phyloP scores from a whole-genome alignment of 2,329 filamentous ascomycete genomes.

The Chaetothyriales sp. region DNA sequence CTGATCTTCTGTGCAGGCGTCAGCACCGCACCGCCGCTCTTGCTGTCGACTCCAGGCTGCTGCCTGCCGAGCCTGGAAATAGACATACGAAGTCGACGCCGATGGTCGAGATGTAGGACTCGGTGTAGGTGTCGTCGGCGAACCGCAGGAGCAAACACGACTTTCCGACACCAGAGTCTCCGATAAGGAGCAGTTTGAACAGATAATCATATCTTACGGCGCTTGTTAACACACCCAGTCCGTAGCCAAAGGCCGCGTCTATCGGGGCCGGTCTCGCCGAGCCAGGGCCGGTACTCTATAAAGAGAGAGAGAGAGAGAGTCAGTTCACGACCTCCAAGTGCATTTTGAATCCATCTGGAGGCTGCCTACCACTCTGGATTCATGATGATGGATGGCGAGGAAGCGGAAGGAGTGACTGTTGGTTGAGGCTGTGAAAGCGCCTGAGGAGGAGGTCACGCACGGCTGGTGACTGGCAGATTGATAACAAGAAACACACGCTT shows the following conservation, averaged over 20 bases:
- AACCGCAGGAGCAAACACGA: conserved; percentile 96
- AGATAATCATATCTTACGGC: conserved; percentile 96
- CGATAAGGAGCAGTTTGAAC: conserved; percentile 99
- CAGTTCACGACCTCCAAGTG: background rate
- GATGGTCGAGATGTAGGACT: conserved; percentile 99
- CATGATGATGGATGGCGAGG: conserved; percentile 26
- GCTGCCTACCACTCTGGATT: conserved; percentile 36
- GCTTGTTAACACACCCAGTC: background rate
- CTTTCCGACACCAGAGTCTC: conserved; percentile 99
- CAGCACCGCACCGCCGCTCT: conserved; percentile 18
- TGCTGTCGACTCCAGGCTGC: background rate
- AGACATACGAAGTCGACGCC: conserved; percentile 90
- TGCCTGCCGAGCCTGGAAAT: background rate
- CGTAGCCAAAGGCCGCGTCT: background rate
- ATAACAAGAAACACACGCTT: background rate
- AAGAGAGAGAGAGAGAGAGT: background rate
- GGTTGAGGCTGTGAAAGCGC: background rate
- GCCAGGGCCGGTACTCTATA: background rate
- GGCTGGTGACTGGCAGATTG: background rate
- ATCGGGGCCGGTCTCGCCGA: background rate
- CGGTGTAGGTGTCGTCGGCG: conserved; percentile 97
- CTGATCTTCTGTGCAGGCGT: conserved; percentile 73
- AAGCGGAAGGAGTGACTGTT: background rate
- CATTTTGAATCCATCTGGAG: background rate
- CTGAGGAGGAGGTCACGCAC: background rate